phyloP scores from a whole-genome alignment of 2,329 filamentous ascomycete genomes.

The Triangularia verruculosa region DNA sequence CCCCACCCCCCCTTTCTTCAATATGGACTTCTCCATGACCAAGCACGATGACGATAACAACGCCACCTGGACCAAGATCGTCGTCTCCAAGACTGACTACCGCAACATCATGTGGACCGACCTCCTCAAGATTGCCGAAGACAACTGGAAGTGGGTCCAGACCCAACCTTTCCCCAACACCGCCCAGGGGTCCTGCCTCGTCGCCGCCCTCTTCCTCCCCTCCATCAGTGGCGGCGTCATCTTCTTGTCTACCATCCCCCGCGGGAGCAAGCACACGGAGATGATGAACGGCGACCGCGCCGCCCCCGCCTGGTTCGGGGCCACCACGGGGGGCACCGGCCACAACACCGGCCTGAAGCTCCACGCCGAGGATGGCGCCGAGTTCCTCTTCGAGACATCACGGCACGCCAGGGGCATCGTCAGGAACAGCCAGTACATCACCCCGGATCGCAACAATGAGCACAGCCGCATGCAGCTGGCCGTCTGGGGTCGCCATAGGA shows the following conservation, averaged over 20 bases:
- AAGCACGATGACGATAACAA: not conserved
- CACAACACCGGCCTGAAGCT: not conserved
- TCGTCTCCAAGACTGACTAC: not conserved
- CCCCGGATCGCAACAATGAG: not conserved
- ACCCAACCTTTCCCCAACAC: not conserved
- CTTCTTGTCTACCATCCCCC: not conserved
- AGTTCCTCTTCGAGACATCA: not conserved
- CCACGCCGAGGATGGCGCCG: not conserved
- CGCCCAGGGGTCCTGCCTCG: not conserved
- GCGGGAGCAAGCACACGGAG: not conserved
- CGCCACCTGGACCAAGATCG: not conserved
- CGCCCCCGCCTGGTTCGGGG: not conserved
- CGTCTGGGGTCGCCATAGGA: not conserved
- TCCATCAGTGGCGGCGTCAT: not conserved
- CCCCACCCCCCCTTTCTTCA: too few relatives aligned
- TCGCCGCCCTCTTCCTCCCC: not conserved
- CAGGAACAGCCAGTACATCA: not conserved
- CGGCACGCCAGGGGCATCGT: not conserved
- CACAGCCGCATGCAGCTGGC: not conserved
- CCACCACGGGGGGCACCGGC: not conserved
- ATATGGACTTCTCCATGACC: not conserved
- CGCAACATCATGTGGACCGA: constrained; percentile 1
- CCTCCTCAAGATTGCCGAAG: not conserved
- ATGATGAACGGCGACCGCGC: not conserved
- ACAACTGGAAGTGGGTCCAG: not conserved